phyloP scores from a whole-genome alignment of 345 rosid genomes.

The Pistacia vera region DNA sequence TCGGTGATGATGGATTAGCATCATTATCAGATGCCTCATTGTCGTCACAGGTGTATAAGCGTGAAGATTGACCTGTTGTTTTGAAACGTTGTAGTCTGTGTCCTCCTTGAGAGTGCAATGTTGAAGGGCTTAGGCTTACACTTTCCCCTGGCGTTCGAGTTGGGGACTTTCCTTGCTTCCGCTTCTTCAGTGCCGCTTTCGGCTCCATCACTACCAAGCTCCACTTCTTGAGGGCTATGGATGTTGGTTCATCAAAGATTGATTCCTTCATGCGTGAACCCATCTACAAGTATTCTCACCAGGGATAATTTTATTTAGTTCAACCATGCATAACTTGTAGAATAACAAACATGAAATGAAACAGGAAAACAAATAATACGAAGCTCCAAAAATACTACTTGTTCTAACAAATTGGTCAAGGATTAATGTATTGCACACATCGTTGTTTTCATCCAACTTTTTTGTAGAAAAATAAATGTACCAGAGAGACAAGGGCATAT shows the following conservation, averaged over 20 bases:
- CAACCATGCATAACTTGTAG: too few species aligned
- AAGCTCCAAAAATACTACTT: too few species aligned
- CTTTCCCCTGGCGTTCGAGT: slow-evolving; percentile 47
- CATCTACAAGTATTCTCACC: slow-evolving; percentile 52
- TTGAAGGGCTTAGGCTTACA: slow-evolving; percentile 44
- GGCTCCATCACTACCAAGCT: slow-evolving; percentile 78
- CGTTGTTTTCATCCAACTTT: too few species aligned
- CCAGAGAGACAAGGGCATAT: slow-evolving; percentile 95
- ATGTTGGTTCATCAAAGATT: slow-evolving; percentile 86
- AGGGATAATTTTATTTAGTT: too few species aligned
- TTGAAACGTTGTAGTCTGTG: slow-evolving; percentile 60
- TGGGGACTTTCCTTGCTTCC: slow-evolving; percentile 51
- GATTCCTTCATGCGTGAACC: slow-evolving; percentile 83
- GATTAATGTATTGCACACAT: too few species aligned
- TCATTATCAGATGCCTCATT: slow-evolving; percentile 55
- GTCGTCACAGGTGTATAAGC: slow-evolving; percentile 40
- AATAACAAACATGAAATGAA: too few species aligned
- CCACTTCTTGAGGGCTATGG: slow-evolving; percentile 86
- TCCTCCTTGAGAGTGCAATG: slow-evolving; percentile 35
- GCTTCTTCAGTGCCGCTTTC: too few species aligned
- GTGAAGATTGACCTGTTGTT: slow-evolving; percentile 80
- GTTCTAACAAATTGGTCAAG: too few species aligned
- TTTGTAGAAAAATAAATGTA: slow-evolving; percentile 18
- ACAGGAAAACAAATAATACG: too few species aligned
- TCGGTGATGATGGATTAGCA: slow-evolving; percentile 57